Conservation (phyloP, 2,329 filamentous ascomycete genomes). For the Cercospora sp. region DNA sequence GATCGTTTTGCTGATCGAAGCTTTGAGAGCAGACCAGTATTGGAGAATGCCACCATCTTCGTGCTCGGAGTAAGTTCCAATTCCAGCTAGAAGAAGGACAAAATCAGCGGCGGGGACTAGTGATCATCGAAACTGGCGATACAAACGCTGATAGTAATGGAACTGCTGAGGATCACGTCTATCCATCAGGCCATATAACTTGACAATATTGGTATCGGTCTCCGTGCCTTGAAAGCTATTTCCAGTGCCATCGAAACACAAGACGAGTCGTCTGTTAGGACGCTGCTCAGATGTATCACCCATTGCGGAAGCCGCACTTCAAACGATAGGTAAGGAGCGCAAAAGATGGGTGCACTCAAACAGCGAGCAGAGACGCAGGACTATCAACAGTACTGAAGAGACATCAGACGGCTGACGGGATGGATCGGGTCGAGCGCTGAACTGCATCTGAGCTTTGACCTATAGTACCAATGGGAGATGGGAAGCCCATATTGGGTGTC, state of each 20-base stretch:
- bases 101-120: not conserved
- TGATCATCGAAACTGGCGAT: not conserved
- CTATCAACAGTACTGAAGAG: not conserved
- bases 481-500: not conserved
- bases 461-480: not conserved
- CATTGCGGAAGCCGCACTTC: not conserved
- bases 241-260: not conserved
- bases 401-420: not conserved
- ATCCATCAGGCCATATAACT: not conserved
- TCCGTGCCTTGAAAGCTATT: not conserved
- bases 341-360: not conserved
- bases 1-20: slow-evolving; percentile 59
- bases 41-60: not conserved
- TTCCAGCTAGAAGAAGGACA: not conserved
- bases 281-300: not conserved
- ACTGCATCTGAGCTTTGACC: not conserved
- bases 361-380: no score
- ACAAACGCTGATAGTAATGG: not conserved
- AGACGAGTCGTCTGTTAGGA: not conserved
- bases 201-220: not conserved
- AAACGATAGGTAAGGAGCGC: not conserved
- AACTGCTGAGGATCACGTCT: not conserved
- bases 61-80: not conserved
- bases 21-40: not conserved
- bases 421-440: not conserved